Conservation (phyloP, 352 stramenopile genomes). For the Globisporangium cystogenes region DNA sequence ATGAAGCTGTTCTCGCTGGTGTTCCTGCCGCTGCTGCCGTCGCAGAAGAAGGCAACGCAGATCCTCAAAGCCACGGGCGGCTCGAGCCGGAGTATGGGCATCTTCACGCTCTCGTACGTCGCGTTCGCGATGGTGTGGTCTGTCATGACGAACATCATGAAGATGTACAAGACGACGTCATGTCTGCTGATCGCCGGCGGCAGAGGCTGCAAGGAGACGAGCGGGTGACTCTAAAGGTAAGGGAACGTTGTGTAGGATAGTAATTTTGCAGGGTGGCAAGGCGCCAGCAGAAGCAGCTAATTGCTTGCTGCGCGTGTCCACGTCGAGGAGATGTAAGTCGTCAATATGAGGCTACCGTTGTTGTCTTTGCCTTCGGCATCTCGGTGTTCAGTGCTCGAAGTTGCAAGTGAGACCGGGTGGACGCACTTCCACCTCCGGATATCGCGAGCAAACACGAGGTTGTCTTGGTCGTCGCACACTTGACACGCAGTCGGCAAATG, state of each 20-base stretch:
- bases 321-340: not conserved
- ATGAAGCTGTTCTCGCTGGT: constrained; percentile 37
- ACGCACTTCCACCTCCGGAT: too few species aligned
- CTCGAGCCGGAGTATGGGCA: constrained; percentile 13
- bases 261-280: not conserved
- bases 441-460: too few species aligned
- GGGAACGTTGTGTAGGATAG: constrained; percentile 2
- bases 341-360: not conserved
- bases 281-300: not conserved
- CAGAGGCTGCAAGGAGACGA: constrained; percentile 8
- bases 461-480: too few species aligned
- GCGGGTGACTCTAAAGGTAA: too few species aligned
- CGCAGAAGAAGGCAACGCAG: constrained; percentile 23
- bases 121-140: constrained; percentile 21
- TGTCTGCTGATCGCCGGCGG: constrained; percentile 18
- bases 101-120: constrained; percentile 18
- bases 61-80: constrained; percentile 20
- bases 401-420: too few species aligned
- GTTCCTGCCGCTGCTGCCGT: constrained; percentile 22
- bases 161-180: constrained; percentile 18
- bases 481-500: too few species aligned
- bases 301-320: too few species aligned
- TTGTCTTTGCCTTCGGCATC: too few species aligned
- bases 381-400: too few species aligned
- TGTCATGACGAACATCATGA: constrained; percentile 24